Base-by-base conservation (phyloP, 441 rosid genomes). In the Croton setiger region DNA sequence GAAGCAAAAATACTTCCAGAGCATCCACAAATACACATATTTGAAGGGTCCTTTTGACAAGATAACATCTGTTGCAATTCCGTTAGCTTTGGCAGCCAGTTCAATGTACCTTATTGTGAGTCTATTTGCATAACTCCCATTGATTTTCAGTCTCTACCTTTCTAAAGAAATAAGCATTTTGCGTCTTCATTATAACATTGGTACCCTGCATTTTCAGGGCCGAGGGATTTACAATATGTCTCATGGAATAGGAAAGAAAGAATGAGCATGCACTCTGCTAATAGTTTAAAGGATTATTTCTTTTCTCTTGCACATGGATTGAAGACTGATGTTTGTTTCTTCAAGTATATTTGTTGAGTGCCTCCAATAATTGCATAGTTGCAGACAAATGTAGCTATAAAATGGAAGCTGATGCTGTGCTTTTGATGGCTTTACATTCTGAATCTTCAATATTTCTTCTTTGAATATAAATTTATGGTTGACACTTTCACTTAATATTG, bases 201-300 rank as follows among this genome's bases (percentile, higher is more conserved):
- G n/a, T n/a, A n/a, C 68, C 5, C 44, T 15, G 0, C 56, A 5
- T 56, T 76, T 51, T 35, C 86, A 93, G 98, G 98, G 91, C 37
- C 89, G 85, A 27, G 96, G 97, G 35, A 80, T 91, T 84, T 94
- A 94, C 77, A 89, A 89, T 75, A 82, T 91, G 98, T 79, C 97
- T 3, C 85, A 89, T 63, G 98, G 97, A 65, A 89, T 89, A 67
- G 91, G 96, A 60, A 94, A 91, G 86, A 94, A 87, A 80, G 98
- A 91, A 82, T 91, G 85, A 91, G 51, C 69, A 45, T 9, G 69
- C 73, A 72, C 10, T 12, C 57, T 59, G 56, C 67, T 57, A 60
- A 35, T 52, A 18, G 55, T 45, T 81, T 59, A 64, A 66, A 61
- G 74, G 68, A 72, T 77, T 70, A 12, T 65, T 31, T 45, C n/a